Percentiles rank a stretch among this genome's conserved stretches.
Conservation (phyloP, 345 rosid species). For the Cardamine resedifolia region DNA sequence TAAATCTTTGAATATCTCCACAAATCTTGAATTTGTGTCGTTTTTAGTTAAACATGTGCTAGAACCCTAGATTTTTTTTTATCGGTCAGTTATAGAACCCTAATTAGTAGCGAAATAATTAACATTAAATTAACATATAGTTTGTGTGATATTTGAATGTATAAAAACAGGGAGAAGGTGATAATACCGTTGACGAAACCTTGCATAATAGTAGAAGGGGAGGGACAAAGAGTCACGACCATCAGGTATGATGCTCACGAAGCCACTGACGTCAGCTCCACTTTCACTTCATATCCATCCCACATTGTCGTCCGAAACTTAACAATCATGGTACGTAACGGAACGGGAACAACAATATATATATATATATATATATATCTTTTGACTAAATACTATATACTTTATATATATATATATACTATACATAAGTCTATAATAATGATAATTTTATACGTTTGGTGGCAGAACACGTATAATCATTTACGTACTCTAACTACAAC, state of each 20-base stretch:
- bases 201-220: conserved; percentile 47
- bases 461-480: conserved; percentile 53
- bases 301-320: conserved; percentile 43
- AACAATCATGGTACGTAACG: conserved; percentile 49
- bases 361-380: background rate
- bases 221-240: conserved; percentile 34
- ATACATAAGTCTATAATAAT: background rate
- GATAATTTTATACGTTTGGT: background rate
- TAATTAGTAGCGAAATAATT: background rate
- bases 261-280: conserved; percentile 44
- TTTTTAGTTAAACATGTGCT: background rate
- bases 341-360: background rate
- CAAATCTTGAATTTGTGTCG: background rate
- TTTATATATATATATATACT: too few relatives aligned
- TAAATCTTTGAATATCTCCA: background rate
- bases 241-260: conserved; percentile 38
- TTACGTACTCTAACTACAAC: background rate
- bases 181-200: conserved; percentile 39
- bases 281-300: conserved; percentile 46
- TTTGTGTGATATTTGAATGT: conserved; percentile 12
- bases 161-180: conserved; percentile 46
- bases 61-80: background rate
- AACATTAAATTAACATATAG: background rate
- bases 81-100: background rate
- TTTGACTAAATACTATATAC: conserved; percentile 11